Evolutionary conservation across 2,329 filamentous ascomycete genomes (phyloP).

Genomic region (Helotiales sp.): DNA sequence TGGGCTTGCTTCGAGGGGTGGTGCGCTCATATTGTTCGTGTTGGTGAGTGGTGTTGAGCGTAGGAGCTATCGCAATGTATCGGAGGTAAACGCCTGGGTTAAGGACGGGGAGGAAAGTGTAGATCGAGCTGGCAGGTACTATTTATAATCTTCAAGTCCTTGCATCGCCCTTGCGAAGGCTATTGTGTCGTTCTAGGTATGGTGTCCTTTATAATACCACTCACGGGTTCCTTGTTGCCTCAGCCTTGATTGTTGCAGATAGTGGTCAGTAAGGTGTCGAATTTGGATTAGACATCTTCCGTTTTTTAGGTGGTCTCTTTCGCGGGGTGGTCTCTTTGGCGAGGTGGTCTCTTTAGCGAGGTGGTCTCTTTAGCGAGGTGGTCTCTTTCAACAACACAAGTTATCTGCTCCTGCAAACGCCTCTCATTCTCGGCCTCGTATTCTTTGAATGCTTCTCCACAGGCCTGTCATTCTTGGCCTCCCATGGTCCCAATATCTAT

Average conservation of each 20-base stretch:
- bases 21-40: no score
- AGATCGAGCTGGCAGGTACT: neutral
- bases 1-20: no score
- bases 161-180: neutral
- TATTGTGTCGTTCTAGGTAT: neutral
- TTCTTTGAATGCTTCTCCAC: neutral
- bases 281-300: neutral
- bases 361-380: neutral
- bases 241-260: no score
- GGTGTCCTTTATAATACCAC: neutral
- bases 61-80: neutral
- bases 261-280: no score
- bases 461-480: neutral
- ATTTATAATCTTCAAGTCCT: neutral
- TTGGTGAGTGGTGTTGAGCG: neutral
- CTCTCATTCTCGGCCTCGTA: neutral
- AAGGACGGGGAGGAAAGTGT: neutral
- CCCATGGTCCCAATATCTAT: neutral
- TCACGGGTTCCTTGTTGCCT: neutral
- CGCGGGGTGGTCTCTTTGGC: neutral
- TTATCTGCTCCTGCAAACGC: no score
- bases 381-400: no score
- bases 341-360: neutral
- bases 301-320: no score
- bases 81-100: no score